Evolutionary conservation across 805 yeast species (phyloP), one percentile per base, ranked within the genome.

Genomic region (Wickerhamomyces queroliae): DNA sequence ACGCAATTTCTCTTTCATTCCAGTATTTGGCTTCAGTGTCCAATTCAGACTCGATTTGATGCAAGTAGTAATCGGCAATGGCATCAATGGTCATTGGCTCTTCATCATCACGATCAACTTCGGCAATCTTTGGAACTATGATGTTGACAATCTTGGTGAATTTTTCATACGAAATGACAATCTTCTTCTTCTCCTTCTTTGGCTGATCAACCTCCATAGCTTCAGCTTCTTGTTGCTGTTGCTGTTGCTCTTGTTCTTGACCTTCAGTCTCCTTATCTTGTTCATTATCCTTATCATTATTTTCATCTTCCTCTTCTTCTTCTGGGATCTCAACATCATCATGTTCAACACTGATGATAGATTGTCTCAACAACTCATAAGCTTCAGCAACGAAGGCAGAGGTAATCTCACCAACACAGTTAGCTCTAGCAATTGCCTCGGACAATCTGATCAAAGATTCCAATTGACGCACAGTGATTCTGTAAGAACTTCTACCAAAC

Each of bases 381-480:
- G 99, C 99, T 58, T 93, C 98, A 3, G 90, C 83, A 33, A 91
- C 98, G 59, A 88, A 86, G 26, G 73, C 72, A 7, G 91, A 86
- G 0, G 91, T 79, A 39, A 89, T 82, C 46, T 80, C 89, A 47
- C 86, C 93, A 16, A 90, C 85, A 63, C 98, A 90, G 62, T 91
- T 93, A 21, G 98, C 97, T 49, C 96, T 74, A 1, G 99, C 98
- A 62, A 93, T 90, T 2, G 96, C 98, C 60, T 93, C 99, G 3
- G 93, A 80, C 43, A 93, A 71, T 57, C 99, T 76, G 49, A 93
- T 83, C 89, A 90, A 77, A 38, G 93, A 83, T 64, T 91, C 99
- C 54, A 93, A 72, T 59, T 93, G 99, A 70, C 99, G 84, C 26
- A 93, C 99, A 0, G 99, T 93, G 52, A 93, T 93, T 60, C 98